Evolutionary conservation across 176 grass and related monocot genomes (phyloP), one percentile per base, ranked within the genome.

Genomic region (Typha latifolia): DNA sequence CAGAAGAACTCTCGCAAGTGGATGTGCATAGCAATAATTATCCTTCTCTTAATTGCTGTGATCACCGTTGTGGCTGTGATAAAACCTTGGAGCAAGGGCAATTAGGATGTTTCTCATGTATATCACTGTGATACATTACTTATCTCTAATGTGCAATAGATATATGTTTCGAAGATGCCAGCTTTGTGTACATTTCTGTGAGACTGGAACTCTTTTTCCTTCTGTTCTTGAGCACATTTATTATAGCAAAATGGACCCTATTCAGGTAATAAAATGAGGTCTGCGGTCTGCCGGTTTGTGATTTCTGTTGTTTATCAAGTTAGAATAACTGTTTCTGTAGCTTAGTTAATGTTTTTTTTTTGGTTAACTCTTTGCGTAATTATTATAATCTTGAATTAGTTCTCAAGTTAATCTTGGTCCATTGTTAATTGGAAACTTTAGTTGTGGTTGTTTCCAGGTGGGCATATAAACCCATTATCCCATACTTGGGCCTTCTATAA

Each of bases 1-100:
- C 88, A 92, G 51, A 89, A 89, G 48, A 96, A 78, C 81, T 49
- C 82, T 0, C 80, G 93, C 3, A 96, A 96, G 81, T 92, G 93
- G 62, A 74, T 77, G 16, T 96, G 85, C 72, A 66, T 84, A 19
- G 80, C 32, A 16, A 92, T 92, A 14, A 69, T 89, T 65, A 48
- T 96, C 14, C 66, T 96, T 15, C 78, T 96, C 26, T 22, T 89
- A 62, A 75, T 89, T 51, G 18, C 80, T 12, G 63, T 85, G 15
- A 9, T 86, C 15, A 76, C 80, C 10, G 2, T 91, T 47, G 23
- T 96, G 62, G 65, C 82, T 26, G 47, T 69, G 3, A 3, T 96
- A 12, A 86, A 80, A 62, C 93, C 88, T 0, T 96, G 85, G 80
- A 34, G 48, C 1, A 76, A 70, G 73, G 75, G 72, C 14, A 48